Evolutionary conservation across 169 alveolate species (phyloP).

Genomic region (Miamiensis avidus): DNA sequence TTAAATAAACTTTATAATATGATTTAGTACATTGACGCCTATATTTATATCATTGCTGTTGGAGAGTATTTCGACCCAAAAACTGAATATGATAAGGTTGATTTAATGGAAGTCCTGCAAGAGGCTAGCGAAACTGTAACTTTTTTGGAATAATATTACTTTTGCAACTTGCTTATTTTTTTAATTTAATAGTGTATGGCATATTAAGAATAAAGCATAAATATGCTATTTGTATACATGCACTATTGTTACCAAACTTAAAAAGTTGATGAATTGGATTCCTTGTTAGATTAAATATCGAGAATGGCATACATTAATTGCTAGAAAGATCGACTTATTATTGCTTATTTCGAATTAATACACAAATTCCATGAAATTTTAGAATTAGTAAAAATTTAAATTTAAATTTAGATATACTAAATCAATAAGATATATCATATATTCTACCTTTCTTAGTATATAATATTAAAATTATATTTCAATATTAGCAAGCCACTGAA

Average conservation of each 20-base stretch:
- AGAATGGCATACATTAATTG: too few species aligned
- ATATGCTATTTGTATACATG: background rate
- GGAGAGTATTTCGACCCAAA: background rate
- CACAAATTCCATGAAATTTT: too few species aligned
- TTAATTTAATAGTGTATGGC: background rate
- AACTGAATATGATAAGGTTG: background rate
- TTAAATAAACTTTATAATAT: too few species aligned
- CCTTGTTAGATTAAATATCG: too few species aligned
- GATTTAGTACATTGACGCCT: background rate
- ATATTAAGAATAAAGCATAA: background rate
- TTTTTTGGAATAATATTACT: too few species aligned
- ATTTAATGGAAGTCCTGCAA: background rate
- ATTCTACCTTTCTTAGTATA: background rate
- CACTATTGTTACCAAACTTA: background rate
- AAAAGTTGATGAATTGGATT: too few species aligned
- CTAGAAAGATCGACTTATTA: too few species aligned
- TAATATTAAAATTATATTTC: too few species aligned
- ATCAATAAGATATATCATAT: too few species aligned
- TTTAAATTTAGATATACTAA: too few species aligned
- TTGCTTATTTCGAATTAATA: too few species aligned
- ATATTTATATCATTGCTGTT: background rate
- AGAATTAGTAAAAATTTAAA: too few species aligned
- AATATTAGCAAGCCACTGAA: background rate
- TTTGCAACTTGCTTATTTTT: background rate
- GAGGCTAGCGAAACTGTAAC: background rate